Percentiles rank a stretch among this genome's conserved stretches.
Conservation (phyloP, 495 filamentous ascomycete genomes). For the Trichoderma orchidacearum region DNA sequence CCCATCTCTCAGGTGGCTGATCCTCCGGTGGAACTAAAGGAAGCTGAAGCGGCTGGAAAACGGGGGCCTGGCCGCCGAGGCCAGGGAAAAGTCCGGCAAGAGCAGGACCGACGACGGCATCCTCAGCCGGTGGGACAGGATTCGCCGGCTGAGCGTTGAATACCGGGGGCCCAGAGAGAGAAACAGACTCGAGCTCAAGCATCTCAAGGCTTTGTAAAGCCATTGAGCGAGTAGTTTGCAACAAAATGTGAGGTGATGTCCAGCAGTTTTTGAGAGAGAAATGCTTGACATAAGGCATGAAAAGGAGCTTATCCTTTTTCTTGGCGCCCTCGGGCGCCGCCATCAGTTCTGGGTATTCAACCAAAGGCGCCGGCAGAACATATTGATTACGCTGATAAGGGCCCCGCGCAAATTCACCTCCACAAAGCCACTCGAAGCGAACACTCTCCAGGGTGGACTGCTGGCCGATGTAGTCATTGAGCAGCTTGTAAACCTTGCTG, state of each 20-base stretch:
- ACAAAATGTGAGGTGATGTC: slow-evolving; percentile 25
- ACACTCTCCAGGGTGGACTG: slow-evolving; percentile 30
- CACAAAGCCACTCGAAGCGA: slow-evolving; percentile 40
- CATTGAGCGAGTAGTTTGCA: slow-evolving; percentile 12
- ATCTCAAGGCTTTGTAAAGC: slow-evolving; percentile 12
- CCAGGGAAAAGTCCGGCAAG: not conserved
- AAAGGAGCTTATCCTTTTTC: slow-evolving; percentile 9
- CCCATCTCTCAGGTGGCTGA: not conserved
- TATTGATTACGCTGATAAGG: slow-evolving; percentile 34
- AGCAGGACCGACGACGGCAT: not conserved
- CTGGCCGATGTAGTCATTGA: slow-evolving; percentile 23
- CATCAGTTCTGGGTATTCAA: slow-evolving; percentile 26
- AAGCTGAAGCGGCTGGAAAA: not conserved
- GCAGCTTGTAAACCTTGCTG: slow-evolving; percentile 24
- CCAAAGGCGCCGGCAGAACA: slow-evolving; percentile 38
- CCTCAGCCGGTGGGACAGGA: not conserved
- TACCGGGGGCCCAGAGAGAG: slow-evolving; percentile 20
- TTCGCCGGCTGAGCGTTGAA: not conserved
- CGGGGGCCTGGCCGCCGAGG: not conserved
- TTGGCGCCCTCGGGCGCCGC: slow-evolving; percentile 20
- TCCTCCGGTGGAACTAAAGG: not conserved
- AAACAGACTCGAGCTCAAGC: slow-evolving; percentile 30
- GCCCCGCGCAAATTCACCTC: slow-evolving; percentile 42
- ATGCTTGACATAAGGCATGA: slow-evolving; percentile 32
- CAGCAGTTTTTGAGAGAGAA: slow-evolving; percentile 45